phyloP scores from a whole-genome alignment of 805 yeast species.

The Pichia paraexigua region DNA sequence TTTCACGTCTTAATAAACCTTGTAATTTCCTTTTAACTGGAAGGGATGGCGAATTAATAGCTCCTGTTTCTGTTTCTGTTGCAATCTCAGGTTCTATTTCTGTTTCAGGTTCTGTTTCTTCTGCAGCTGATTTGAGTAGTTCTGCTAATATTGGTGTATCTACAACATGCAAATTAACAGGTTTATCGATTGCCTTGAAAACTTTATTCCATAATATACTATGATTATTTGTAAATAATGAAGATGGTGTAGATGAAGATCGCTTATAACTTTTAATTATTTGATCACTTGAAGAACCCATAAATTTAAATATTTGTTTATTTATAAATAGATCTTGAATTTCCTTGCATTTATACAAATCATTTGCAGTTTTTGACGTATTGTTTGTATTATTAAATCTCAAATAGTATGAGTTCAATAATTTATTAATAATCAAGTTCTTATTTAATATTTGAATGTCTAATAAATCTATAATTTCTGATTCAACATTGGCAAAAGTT shows the following conservation, averaged over 20 bases:
- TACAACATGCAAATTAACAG: neutral
- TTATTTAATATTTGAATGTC: neutral
- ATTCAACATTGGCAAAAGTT: neutral
- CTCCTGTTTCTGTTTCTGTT: neutral
- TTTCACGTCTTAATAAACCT: constrained; percentile 5
- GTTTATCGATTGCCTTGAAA: neutral
- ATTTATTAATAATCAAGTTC: constrained; percentile 1
- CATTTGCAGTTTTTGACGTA: neutral
- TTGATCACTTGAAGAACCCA: neutral
- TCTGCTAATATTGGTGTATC: neutral
- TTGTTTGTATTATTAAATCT: neutral
- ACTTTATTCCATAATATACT: neutral
- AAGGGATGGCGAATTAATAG: neutral
- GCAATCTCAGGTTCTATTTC: neutral
- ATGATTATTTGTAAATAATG: neutral
- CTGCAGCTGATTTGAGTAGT: neutral
- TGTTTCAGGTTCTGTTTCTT: neutral
- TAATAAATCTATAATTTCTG: neutral
- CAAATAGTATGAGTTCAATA: constrained; percentile 1
- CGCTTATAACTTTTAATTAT: neutral
- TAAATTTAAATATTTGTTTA: neutral
- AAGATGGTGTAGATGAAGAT: neutral
- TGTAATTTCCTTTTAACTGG: constrained; percentile 5
- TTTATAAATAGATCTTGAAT: neutral
- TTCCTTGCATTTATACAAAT: neutral